Percentiles rank a stretch among this genome's conserved stretches.
phyloP scores from a whole-genome alignment of 352 stramenopile genomes.

The Blastocystis sp. region DNA sequence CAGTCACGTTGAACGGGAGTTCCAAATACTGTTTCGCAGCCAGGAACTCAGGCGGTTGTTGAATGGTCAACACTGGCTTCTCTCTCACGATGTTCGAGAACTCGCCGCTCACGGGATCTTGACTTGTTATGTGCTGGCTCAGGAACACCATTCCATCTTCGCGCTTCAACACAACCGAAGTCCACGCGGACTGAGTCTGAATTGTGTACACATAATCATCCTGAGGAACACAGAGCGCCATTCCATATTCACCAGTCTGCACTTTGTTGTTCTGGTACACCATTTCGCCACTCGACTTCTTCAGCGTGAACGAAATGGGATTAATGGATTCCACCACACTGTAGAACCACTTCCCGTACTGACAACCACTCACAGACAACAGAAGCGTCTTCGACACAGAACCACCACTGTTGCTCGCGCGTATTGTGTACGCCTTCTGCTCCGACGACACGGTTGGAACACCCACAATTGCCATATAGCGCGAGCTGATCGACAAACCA shows the following conservation, averaged over 20 bases:
- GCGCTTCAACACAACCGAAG: background rate
- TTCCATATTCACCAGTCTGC: background rate
- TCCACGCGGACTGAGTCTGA: background rate
- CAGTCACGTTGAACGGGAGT: background rate
- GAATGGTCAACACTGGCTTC: constrained; percentile 3
- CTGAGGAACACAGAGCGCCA: background rate
- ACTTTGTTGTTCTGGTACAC: constrained; percentile 4
- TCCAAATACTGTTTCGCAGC: background rate
- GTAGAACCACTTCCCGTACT: constrained; percentile 43
- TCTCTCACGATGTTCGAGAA: background rate
- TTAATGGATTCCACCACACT: background rate
- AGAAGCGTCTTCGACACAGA: constrained; percentile 4
- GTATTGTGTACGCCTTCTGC: constrained; percentile 13
- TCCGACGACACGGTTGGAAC: background rate
- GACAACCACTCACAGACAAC: background rate
- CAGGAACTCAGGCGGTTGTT: background rate
- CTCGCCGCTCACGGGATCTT: background rate
- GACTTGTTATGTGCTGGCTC: background rate
- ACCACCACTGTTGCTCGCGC: constrained; percentile 19
- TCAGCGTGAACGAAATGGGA: background rate
- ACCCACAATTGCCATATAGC: background rate
- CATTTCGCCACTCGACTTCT: background rate
- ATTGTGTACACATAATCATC: background rate
- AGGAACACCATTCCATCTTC: background rate
- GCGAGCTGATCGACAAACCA: background rate